A percentile compares a stretch with the other conserved stretches of the same genome.
phyloP scores from a whole-genome alignment of 768 basidiomycete species.

The Tylopilus intermedius region DNA sequence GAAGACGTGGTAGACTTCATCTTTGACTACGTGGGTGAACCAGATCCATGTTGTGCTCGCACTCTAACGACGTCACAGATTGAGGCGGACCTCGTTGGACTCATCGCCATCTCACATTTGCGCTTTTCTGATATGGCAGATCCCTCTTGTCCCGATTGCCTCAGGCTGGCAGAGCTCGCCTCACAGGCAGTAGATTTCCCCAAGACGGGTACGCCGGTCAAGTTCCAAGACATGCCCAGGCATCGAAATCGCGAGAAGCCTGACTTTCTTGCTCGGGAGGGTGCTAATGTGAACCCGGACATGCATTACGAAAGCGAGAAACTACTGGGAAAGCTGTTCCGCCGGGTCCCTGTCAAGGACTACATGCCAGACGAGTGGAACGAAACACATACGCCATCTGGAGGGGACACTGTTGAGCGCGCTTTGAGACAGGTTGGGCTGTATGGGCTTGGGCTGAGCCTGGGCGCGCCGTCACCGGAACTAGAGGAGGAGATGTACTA shows the following conservation, averaged over 20 bases:
- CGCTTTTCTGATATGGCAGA: conserved; percentile 39
- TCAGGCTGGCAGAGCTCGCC: conserved; percentile 40
- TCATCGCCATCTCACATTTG: conserved; percentile 40
- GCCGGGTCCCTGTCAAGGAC: conserved; percentile 37
- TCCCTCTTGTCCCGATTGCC: conserved; percentile 33
- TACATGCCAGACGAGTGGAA: conserved; percentile 28
- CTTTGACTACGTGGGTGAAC: conserved; percentile 39
- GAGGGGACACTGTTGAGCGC: conserved; percentile 22
- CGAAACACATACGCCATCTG: conserved; percentile 18
- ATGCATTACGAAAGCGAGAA: conserved; percentile 39
- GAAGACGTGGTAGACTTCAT: conserved; percentile 45
- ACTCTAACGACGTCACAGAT: conserved; percentile 20
- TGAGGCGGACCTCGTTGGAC: conserved; percentile 37
- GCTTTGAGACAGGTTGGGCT: conserved; percentile 26
- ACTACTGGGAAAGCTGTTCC: conserved; percentile 41
- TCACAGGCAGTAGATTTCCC: conserved; percentile 47
- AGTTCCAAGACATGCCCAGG: conserved; percentile 32
- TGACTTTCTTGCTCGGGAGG: conserved; percentile 44
- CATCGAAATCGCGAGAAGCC: conserved; percentile 27
- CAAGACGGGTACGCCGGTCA: conserved; percentile 42
- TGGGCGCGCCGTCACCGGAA: conserved; percentile 22
- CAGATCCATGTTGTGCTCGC: background rate
- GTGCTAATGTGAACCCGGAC: conserved; percentile 20
- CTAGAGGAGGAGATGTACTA: conserved; percentile 35
- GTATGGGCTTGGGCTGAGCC: conserved; percentile 30